These are phyloP conservation scores for Ustilago cynodontis DNA, from an alignment of 1,284 basidiomycete species.

Conservation along the genomic window DNA sequence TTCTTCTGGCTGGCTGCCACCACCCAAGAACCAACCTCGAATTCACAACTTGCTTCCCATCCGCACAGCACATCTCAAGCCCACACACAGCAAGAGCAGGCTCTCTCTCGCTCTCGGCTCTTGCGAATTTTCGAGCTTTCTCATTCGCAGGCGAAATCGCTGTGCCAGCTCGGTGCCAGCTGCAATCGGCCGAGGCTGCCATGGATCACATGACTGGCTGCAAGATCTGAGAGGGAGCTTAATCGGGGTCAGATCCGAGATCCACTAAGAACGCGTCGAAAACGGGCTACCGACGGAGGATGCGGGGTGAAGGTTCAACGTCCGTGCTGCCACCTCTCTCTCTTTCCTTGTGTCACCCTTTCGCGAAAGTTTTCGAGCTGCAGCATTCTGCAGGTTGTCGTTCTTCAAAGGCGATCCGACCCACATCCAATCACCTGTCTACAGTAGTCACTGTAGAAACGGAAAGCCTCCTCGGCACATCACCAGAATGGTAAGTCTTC, in stretches of 20 bases:
- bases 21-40: constrained; percentile 7
- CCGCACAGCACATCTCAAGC: too few relatives aligned
- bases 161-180: too few relatives aligned
- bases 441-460: too few relatives aligned
- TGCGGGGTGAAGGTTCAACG: constrained; percentile 4
- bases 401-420: too few relatives aligned
- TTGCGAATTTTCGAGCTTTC: constrained; percentile 11
- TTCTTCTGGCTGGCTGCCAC: too few relatives aligned
- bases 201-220: neutral
- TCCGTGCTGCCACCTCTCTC: constrained; percentile 15
- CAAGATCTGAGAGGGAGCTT: neutral
- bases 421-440: neutral
- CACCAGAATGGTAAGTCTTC: too few relatives aligned
- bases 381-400: constrained; percentile 29
- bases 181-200: neutral
- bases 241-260: neutral
- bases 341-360: neutral
- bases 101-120: neutral
- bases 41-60: constrained; percentile 2
- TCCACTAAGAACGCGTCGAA: neutral
- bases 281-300: too few relatives aligned
- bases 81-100: too few relatives aligned
- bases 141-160: too few relatives aligned
- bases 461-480: neutral
- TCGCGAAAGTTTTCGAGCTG: constrained; percentile 21